Evolutionary conservation across 2,329 filamentous ascomycete genomes (phyloP).

Genomic region (Talaromyces sp.): DNA sequence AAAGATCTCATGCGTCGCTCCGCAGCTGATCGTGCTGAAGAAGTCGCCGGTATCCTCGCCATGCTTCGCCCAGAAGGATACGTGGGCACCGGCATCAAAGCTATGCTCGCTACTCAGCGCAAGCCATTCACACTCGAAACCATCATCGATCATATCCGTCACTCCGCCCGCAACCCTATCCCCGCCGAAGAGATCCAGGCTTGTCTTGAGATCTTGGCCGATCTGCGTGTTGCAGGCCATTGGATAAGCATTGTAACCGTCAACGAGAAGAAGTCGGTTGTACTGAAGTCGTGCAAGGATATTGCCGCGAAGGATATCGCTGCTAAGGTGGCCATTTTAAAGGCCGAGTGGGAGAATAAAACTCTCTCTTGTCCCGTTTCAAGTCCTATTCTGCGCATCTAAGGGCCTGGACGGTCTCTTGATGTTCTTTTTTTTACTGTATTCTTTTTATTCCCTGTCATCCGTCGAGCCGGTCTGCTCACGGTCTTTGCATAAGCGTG

Average conservation of each 20-base stretch:
- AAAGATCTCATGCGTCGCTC: constrained; percentile 63
- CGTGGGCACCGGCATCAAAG: constrained; percentile 34
- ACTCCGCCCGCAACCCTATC: constrained; percentile 62
- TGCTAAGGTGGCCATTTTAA: constrained; percentile 33
- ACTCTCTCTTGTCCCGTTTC: constrained; percentile 13
- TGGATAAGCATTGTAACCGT: constrained; percentile 55
- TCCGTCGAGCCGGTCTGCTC: constrained; percentile 28
- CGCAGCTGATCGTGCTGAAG: constrained; percentile 68
- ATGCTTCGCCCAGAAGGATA: constrained; percentile 55
- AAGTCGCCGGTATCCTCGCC: constrained; percentile 68
- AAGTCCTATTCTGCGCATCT: constrained; percentile 14
- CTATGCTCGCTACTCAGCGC: constrained; percentile 46
- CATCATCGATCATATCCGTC: constrained; percentile 66
- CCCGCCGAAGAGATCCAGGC: constrained; percentile 51
- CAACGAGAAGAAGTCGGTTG: constrained; percentile 49
- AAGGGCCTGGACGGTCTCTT: constrained; percentile 9
- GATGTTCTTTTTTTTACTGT: constrained; percentile 20
- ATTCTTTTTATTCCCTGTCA: constrained; percentile 24
- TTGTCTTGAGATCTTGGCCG: constrained; percentile 52
- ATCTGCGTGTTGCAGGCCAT: constrained; percentile 50
- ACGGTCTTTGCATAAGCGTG: constrained; percentile 31
- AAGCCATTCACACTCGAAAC: constrained; percentile 68
- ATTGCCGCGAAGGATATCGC: constrained; percentile 41
- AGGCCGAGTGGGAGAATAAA: constrained; percentile 29
- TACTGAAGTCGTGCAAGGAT: constrained; percentile 47